Percentiles rank a stretch among this genome's conserved stretches.
phyloP scores from a whole-genome alignment of 2,329 filamentous ascomycete species.

The Monilinia polystroma region DNA sequence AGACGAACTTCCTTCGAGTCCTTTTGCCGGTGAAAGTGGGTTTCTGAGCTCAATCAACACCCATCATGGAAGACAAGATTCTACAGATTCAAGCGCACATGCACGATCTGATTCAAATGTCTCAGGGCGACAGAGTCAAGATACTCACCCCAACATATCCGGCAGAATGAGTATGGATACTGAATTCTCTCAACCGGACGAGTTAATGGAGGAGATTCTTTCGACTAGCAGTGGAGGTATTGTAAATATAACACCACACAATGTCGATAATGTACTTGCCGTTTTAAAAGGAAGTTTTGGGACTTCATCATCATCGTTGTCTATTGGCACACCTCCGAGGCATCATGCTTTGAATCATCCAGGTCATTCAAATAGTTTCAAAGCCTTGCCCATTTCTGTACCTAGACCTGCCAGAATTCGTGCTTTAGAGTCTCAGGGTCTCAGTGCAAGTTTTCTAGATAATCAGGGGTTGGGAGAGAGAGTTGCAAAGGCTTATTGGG shows the following conservation, averaged over 20 bases:
- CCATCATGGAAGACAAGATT: not conserved
- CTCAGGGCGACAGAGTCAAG: not conserved
- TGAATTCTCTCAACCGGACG: slow-evolving; percentile 3
- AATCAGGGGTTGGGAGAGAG: no score
- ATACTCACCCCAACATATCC: not conserved
- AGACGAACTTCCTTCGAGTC: not conserved
- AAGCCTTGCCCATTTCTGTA: not conserved
- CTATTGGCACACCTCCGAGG: not conserved
- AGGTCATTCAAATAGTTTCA: not conserved
- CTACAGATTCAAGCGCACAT: not conserved
- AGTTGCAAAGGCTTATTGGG: not conserved
- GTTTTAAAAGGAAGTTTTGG: slow-evolving; percentile 7
- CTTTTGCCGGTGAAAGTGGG: not conserved
- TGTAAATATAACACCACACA: not conserved
- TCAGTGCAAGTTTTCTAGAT: not conserved
- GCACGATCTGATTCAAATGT: not conserved
- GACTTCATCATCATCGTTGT: not conserved
- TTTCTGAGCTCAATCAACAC: not conserved
- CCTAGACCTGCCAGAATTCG: not conserved
- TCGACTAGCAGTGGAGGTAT: not conserved
- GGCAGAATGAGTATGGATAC: not conserved
- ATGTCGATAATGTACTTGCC: slow-evolving; percentile 8
- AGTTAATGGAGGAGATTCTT: not conserved
- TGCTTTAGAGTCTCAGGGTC: not conserved
- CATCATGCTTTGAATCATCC: not conserved